A percentile compares a stretch with the other conserved stretches of the same genome.
phyloP scores from a whole-genome alignment of 2,329 filamentous ascomycete genomes.

The Botrytis deweyae region DNA sequence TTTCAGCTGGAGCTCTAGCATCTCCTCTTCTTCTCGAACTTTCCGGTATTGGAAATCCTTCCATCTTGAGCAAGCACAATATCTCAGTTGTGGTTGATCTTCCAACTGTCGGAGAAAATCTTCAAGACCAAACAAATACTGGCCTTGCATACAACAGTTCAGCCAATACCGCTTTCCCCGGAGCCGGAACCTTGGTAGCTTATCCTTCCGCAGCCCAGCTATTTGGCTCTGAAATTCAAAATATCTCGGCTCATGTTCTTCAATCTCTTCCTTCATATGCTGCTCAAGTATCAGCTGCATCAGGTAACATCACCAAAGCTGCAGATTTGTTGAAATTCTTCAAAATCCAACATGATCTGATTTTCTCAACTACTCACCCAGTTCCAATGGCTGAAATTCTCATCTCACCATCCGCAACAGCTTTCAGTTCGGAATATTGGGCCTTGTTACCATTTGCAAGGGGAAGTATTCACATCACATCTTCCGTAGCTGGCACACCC shows the following conservation, averaged over 20 bases:
- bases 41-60: constrained; percentile 39
- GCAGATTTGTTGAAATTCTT: constrained; percentile 11
- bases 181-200: neutral
- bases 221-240: constrained; percentile 11
- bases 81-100: constrained; percentile 25
- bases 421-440: constrained; percentile 23
- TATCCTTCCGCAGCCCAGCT: constrained; percentile 9
- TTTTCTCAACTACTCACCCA: constrained; percentile 39
- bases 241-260: constrained; percentile 1
- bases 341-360: constrained; percentile 20
- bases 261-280: constrained; percentile 23
- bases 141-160: neutral
- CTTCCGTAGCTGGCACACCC: constrained; percentile 40
- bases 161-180: constrained; percentile 32
- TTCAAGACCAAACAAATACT: constrained; percentile 33
- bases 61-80: constrained; percentile 21
- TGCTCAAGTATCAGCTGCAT: constrained; percentile 35
- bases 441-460: constrained; percentile 52
- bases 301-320: constrained; percentile 43
- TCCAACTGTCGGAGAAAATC: constrained; percentile 32
- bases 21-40: constrained; percentile 41
- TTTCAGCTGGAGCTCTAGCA: constrained; percentile 35
- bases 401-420: constrained; percentile 44
- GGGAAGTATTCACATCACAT: constrained; percentile 54
- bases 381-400: constrained; percentile 53